phyloP scores from a whole-genome alignment of 2,329 filamentous ascomycete species.

The Parafenestella ontariensis region DNA sequence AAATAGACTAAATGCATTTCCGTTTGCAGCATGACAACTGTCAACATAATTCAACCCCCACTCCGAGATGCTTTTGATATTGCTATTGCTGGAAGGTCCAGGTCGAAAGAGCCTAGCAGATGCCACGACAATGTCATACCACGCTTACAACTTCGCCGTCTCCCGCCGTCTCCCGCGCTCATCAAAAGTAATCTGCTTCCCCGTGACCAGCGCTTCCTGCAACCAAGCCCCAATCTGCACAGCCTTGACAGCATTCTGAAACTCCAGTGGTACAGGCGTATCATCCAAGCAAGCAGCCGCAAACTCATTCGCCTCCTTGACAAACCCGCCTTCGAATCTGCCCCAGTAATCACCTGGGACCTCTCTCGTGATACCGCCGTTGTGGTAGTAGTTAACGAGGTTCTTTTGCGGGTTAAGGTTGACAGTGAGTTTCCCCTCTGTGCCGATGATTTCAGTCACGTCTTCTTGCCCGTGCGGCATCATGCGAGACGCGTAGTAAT shows the following conservation, averaged over 20 bases:
- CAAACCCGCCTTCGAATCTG: slow-evolving; percentile 51
- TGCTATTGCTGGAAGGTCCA: too few species aligned
- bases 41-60: too few species aligned
- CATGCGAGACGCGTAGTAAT: slow-evolving; percentile 55
- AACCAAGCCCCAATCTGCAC: slow-evolving; percentile 56
- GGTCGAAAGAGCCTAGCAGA: too few species aligned
- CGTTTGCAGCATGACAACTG: too few species aligned
- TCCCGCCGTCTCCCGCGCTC: slow-evolving; percentile 29
- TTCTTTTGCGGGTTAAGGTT: slow-evolving; percentile 40
- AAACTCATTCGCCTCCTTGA: slow-evolving; percentile 51
- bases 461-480: slow-evolving; percentile 54
- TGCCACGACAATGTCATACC: neutral
- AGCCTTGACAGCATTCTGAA: slow-evolving; percentile 45
- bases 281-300: slow-evolving; percentile 46
- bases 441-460: slow-evolving; percentile 53
- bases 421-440: slow-evolving; percentile 39
- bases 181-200: slow-evolving; percentile 60
- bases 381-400: slow-evolving; percentile 44
- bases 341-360: slow-evolving; percentile 50
- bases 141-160: slow-evolving; percentile 20
- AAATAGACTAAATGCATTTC: neutral
- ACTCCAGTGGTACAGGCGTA: slow-evolving; percentile 44
- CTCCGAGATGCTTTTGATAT: too few species aligned
- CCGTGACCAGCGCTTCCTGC: slow-evolving; percentile 63
- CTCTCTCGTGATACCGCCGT: slow-evolving; percentile 46